Evolutionary conservation across 2,329 filamentous ascomycete species (phyloP), one percentile per base, ranked within the genome.

Genomic region (Scedosporium aurantiacum): DNA sequence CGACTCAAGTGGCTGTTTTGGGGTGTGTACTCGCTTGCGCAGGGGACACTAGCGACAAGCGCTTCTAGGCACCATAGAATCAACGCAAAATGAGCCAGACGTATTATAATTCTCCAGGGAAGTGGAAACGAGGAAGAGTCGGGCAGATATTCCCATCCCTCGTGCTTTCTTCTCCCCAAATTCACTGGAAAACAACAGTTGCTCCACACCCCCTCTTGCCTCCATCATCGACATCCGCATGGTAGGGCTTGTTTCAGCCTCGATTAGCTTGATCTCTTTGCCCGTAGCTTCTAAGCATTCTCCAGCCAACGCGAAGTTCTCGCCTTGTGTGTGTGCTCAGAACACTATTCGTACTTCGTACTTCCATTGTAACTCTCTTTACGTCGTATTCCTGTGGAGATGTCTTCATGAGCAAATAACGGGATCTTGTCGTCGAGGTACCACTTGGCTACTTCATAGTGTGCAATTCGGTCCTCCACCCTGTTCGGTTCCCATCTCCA

Each of bases 171-270:
- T 47, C 18, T 47, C 43, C 43, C 16, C 16, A 47, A 47, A 47
- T 47, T 7, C 2, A 21, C 43, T 47, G 16, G 43, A 47, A 47
- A 47, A 47, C 23, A 23, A 14, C 12, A 27, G 18, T 25, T 14
- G 23, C 6, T 23, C 18, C 50, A 23, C 50, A 54, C 50, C 18
- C 50, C 50, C 50, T 54, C 23, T 54, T 12, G 21, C 23, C 32
- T 55, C 61, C 45, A 61, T 64, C 60, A 63, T 65, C 61, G 64
- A 62, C 69, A 74, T 71, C 68, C 70, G 73, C 73, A 75, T 75
- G 72, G 73, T 71, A 73, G 69, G 69, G 68, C 69, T 70, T 70
- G 76, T 78, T 78, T 78, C 76, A 78, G 67, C 70, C 73, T 68
- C 69, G 71, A 69, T 73, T 69, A 70, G 73, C 70, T 65, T 69